Percentiles rank a stretch among this genome's conserved stretches.
phyloP scores from a whole-genome alignment of 2,329 filamentous ascomycete genomes.

The Pseudocercospora fijiensis region DNA sequence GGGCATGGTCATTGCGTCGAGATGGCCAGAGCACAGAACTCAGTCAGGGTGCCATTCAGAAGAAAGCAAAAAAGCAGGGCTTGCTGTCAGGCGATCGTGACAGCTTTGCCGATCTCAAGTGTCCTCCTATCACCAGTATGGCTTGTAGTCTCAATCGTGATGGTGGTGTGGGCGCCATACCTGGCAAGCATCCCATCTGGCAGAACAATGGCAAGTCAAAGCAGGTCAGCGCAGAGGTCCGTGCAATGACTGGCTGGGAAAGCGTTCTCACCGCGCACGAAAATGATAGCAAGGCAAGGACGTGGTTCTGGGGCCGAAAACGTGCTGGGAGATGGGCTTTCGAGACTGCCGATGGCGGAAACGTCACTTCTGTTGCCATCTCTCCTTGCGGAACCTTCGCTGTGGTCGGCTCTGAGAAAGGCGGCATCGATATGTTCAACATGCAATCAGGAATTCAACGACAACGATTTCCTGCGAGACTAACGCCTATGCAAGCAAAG shows the following conservation, averaged over 20 bases:
- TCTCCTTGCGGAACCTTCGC: conserved; percentile 94
- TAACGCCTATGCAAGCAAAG: conserved; percentile 76
- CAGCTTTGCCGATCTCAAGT: conserved; percentile 67
- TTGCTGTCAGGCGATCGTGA: conserved; percentile 52
- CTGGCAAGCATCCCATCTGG: conserved; percentile 78
- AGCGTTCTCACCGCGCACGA: conserved; percentile 92
- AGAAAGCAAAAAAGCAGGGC: conserved; percentile 86
- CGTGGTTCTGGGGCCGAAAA: conserved; percentile 98
- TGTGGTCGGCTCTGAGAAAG: conserved; percentile 77
- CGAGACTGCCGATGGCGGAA: conserved; percentile 76
- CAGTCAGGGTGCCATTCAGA: conserved; percentile 84
- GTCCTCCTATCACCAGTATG: conserved; percentile 86
- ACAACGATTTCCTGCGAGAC: conserved; percentile 77
- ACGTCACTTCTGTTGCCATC: conserved; percentile 80
- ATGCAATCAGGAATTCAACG: conserved; percentile 88
- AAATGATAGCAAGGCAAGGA: conserved; percentile 78
- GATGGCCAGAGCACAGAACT: conserved; percentile 93
- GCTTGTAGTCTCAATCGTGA: conserved; percentile 91
- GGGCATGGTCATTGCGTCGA: conserved; percentile 92
- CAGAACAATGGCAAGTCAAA: conserved; percentile 63
- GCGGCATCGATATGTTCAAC: conserved; percentile 92
- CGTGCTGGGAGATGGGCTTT: conserved; percentile 91
- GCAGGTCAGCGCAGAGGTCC: conserved; percentile 68
- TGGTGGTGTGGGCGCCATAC: conserved; percentile 83
- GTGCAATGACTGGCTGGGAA: conserved; percentile 88